These are phyloP conservation scores for Crithidia bombi DNA, from an alignment of 208 protist genomes.

Conservation along the genomic window DNA sequence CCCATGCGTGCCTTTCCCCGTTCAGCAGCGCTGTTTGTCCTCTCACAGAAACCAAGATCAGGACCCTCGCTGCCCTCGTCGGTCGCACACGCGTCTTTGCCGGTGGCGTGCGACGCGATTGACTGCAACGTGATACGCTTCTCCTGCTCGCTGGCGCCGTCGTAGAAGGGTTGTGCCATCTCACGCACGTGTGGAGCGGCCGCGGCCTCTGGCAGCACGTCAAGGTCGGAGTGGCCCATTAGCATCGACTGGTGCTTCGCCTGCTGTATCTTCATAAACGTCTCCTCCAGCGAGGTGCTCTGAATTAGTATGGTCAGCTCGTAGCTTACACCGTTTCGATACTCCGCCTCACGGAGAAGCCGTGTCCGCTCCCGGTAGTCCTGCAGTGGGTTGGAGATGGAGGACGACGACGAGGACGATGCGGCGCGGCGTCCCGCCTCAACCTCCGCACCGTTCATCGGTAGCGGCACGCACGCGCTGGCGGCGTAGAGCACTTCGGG, in stretches of 20 bases:
- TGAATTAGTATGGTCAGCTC: slow-evolving; percentile 73
- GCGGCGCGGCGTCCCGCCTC: slow-evolving; percentile 31
- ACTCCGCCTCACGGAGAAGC: slow-evolving; percentile 57
- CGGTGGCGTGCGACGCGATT: neutral
- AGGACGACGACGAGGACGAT: neutral
- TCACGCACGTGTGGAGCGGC: slow-evolving; percentile 74
- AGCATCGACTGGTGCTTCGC: slow-evolving; percentile 66
- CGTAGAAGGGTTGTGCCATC: slow-evolving; percentile 73
- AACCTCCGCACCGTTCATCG: slow-evolving; percentile 35
- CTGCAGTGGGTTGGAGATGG: slow-evolving; percentile 45
- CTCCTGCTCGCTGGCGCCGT: slow-evolving; percentile 21
- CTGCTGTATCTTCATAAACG: slow-evolving; percentile 56
- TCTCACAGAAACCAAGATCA: neutral
- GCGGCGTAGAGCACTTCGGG: slow-evolving; percentile 66
- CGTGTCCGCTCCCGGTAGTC: slow-evolving; percentile 44
- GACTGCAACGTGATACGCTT: slow-evolving; percentile 2
- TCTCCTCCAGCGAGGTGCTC: slow-evolving; percentile 62
- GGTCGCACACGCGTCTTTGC: neutral
- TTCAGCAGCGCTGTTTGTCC: neutral
- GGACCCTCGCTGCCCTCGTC: too few species aligned
- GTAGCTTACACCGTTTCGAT: slow-evolving; percentile 57
- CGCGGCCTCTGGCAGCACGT: slow-evolving; percentile 64
- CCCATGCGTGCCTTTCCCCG: slow-evolving; percentile 22
- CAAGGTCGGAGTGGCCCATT: slow-evolving; percentile 82
- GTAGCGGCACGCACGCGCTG: slow-evolving; percentile 75